These are phyloP conservation scores for Erodium texanum DNA, from an alignment of 441 rosid genomes.

Conservation along the genomic window DNA sequence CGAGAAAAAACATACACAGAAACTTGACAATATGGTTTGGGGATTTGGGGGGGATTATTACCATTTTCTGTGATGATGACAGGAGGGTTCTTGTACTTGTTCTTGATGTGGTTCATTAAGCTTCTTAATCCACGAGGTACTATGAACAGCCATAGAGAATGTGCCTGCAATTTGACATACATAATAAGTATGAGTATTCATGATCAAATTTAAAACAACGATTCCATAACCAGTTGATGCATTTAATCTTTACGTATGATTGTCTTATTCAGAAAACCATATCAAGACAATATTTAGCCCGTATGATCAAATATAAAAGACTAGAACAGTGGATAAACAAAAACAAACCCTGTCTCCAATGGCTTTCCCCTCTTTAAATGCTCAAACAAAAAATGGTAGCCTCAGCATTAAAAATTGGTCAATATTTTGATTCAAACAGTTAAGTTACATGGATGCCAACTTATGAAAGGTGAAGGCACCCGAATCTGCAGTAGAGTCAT, in stretches of 20 bases:
- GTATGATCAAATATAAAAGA: not conserved
- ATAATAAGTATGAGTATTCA: too few species aligned
- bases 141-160: constrained; percentile 83
- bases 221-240: not conserved
- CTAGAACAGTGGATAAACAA: not conserved
- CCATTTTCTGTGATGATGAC: constrained; percentile 87
- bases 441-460: constrained; percentile 6
- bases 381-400: constrained; percentile 22
- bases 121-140: constrained; percentile 83
- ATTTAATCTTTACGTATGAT: too few species aligned
- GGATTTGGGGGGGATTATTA: constrained; percentile 17
- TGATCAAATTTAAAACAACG: not conserved
- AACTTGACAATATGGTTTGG: not conserved
- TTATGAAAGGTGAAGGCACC: constrained; percentile 68
- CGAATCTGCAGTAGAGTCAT: constrained; percentile 62
- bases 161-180: constrained; percentile 42
- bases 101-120: constrained; percentile 78
- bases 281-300: too few species aligned
- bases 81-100: constrained; percentile 66
- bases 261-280: too few species aligned
- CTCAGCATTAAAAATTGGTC: not conserved
- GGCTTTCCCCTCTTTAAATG: constrained; percentile 41
- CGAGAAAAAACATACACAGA: too few species aligned
- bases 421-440: not conserved
- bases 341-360: constrained; percentile 62